Evolutionary conservation across 805 yeast genomes (phyloP).

Genomic region (Wickerhamiella lipophila): DNA sequence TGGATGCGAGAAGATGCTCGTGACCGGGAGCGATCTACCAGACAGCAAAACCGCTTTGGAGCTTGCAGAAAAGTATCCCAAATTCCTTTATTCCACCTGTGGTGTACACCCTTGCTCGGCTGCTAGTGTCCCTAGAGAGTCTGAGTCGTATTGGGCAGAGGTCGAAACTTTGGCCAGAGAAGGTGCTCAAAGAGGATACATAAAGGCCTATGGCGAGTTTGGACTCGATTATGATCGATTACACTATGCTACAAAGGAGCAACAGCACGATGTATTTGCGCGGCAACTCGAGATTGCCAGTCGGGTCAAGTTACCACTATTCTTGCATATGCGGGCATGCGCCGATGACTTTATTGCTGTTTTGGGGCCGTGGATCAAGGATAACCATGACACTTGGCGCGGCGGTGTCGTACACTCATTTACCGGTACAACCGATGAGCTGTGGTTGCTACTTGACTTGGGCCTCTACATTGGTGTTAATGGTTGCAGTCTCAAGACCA

Average conservation of each 20-base stretch:
- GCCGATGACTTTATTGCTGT: conserved; percentile 63
- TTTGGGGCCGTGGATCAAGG: conserved; percentile 44
- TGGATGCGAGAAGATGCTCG: conserved; percentile 55
- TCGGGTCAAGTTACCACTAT: conserved; percentile 52
- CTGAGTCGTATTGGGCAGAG: conserved; percentile 33
- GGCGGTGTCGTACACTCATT: conserved; percentile 91
- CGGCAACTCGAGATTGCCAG: conserved; percentile 56
- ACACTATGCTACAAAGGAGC: conserved; percentile 54
- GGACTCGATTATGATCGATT: conserved; percentile 91
- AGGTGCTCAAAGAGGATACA: conserved; percentile 39
- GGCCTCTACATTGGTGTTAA: conserved; percentile 72
- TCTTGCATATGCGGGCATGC: conserved; percentile 81
- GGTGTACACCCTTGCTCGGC: conserved; percentile 96
- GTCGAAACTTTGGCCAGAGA: conserved; percentile 38
- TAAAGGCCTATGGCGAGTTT: conserved; percentile 85
- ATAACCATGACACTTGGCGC: conserved; percentile 29
- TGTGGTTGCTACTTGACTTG: conserved; percentile 40
- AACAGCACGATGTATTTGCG: conserved; percentile 56
- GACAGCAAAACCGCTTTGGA: conserved; percentile 55
- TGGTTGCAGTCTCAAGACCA: conserved; percentile 81
- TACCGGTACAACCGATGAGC: conserved; percentile 66
- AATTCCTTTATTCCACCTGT: conserved; percentile 40
- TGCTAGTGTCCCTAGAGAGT: conserved; percentile 23
- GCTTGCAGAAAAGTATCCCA: conserved; percentile 35
- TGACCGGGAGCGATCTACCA: conserved; percentile 68